phyloP scores from a whole-genome alignment of 352 stramenopile genomes.

The Peronosclerospora sorghi region DNA sequence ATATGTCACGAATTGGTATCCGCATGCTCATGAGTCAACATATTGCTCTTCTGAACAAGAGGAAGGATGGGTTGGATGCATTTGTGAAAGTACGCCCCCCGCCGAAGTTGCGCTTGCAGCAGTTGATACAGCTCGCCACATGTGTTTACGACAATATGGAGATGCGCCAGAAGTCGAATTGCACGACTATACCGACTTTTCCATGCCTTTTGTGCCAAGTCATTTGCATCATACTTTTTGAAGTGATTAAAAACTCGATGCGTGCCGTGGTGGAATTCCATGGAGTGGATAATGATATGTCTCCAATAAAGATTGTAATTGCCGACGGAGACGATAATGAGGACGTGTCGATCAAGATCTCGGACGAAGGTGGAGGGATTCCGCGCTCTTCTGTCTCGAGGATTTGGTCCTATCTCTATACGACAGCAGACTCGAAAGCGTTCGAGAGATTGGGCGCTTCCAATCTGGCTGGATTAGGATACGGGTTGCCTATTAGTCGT shows the following conservation, averaged over 20 bases:
- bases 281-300: constrained; percentile 95
- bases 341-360: constrained; percentile 99
- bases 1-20: constrained; percentile 99
- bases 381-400: constrained; percentile 94
- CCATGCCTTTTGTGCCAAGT: constrained; percentile 94
- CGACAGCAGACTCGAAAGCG: constrained; percentile 92
- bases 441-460: constrained; percentile 84
- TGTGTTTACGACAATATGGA: constrained; percentile 98
- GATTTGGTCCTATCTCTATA: constrained; percentile 99
- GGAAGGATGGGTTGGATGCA: constrained; percentile 85
- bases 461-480: constrained; percentile 92
- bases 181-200: constrained; percentile 95
- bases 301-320: constrained; percentile 98
- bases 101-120: constrained; percentile 93
- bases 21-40: constrained; percentile 99
- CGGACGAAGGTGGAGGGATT: constrained; percentile 99
- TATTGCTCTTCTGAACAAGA: constrained; percentile 89
- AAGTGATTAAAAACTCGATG: constrained; percentile 99
- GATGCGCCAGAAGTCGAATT: constrained; percentile 98
- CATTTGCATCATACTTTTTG: constrained; percentile 98
- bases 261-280: constrained; percentile 97
- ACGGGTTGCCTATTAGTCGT: constrained; percentile 92
- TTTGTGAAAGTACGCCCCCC: constrained; percentile 93
- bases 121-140: constrained; percentile 96
- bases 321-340: constrained; percentile 98